Percentiles rank a stretch among this genome's conserved stretches.
These are phyloP conservation scores for Cryptomeria japonica DNA, from an alignment of 75 land plant species.

Conservation along the genomic window DNA sequence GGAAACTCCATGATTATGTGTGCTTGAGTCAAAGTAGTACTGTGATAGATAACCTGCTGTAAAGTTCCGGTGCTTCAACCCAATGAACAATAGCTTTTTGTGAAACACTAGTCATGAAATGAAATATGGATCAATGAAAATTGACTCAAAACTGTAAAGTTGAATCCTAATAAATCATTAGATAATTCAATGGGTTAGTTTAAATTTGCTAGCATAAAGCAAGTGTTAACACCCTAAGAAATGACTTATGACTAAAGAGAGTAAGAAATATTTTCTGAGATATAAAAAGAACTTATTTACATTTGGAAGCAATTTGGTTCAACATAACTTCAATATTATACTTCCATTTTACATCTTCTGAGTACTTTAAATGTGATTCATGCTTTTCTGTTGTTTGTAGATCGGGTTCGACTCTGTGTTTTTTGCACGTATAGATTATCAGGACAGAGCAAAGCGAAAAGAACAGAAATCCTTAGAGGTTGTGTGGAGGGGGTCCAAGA, in stretches of 20 bases:
- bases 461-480: conserved; percentile 66
- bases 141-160: too few relatives aligned
- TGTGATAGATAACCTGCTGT: too few relatives aligned
- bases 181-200: too few relatives aligned
- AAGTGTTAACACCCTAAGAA: not conserved
- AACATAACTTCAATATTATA: not conserved
- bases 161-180: too few relatives aligned
- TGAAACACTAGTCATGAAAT: too few relatives aligned
- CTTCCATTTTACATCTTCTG: not conserved
- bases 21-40: too few relatives aligned
- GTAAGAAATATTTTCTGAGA: not conserved
- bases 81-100: too few relatives aligned
- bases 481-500: conserved; percentile 77
- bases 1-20: too few relatives aligned
- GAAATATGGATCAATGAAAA: too few relatives aligned
- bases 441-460: conserved; percentile 64
- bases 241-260: not conserved
- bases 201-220: not conserved
- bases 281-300: not conserved
- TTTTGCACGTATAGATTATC: conserved; percentile 87
- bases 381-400: conserved; percentile 26
- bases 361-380: not conserved
- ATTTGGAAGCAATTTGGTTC: not conserved
- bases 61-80: too few relatives aligned
- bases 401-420: conserved; percentile 72